These are phyloP conservation scores for Knufia petricola DNA, from an alignment of 2,329 filamentous ascomycete species.

Conservation along the genomic window DNA sequence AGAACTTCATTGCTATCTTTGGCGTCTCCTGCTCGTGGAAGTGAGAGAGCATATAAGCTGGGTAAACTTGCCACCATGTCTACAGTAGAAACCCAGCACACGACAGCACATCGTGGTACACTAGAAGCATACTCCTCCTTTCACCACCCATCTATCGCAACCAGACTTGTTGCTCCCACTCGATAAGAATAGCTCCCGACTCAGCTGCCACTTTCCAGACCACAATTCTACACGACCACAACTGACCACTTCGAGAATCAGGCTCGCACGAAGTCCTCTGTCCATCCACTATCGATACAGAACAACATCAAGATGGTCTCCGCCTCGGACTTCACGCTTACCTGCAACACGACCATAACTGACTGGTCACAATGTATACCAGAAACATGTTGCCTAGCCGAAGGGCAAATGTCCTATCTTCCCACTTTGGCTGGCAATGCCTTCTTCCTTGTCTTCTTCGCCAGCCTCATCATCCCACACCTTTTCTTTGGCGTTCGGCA, in stretches of 20 bases:
- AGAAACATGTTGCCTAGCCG: conserved; percentile 9
- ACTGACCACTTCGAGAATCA: too few species aligned
- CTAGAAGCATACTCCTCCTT: too few species aligned
- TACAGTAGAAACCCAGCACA: not conserved
- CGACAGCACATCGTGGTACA: too few species aligned
- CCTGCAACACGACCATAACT: conserved; percentile 4
- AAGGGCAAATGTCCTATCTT: conserved; percentile 41
- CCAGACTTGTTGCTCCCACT: too few species aligned
- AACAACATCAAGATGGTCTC: not conserved
- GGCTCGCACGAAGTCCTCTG: too few species aligned
- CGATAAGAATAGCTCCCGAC: too few species aligned
- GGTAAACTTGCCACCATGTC: not conserved
- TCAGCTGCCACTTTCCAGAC: too few species aligned
- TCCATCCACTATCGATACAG: not conserved
- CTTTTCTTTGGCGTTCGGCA: conserved; percentile 36
- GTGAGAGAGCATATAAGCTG: not conserved
- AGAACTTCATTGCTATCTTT: not conserved
- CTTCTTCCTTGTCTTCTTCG: conserved; percentile 44
- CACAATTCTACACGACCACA: too few species aligned
- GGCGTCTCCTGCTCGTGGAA: not conserved
- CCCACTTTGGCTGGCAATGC: conserved; percentile 46
- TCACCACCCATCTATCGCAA: too few species aligned
- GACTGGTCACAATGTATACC: not conserved
- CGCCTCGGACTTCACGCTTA: not conserved
- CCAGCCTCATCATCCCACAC: conserved; percentile 34